A percentile compares a stretch with the other conserved stretches of the same genome.
Evolutionary conservation across 1,284 basidiomycete species (phyloP).

Genomic region (Apiotrichum sp.): DNA sequence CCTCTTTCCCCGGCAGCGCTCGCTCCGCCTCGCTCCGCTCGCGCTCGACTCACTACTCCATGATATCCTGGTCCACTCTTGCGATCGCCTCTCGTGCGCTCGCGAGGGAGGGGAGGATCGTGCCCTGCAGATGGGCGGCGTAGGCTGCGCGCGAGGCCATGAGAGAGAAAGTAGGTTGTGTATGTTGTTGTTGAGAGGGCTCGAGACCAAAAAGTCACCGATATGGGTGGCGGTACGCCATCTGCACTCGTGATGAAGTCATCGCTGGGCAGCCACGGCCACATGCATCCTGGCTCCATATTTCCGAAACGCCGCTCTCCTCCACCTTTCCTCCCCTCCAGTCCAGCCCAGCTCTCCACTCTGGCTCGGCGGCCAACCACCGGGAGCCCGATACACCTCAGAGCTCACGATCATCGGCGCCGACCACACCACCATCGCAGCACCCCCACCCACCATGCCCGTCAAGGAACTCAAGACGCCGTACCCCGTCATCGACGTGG

Average conservation of each 20-base stretch:
- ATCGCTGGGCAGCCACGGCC: not conserved
- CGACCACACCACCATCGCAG: not conserved
- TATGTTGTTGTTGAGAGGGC: too few species aligned
- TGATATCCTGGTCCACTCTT: constrained; percentile 19
- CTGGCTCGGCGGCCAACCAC: not conserved
- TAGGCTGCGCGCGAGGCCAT: constrained; percentile 9
- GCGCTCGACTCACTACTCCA: constrained; percentile 23
- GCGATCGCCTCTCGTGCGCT: constrained; percentile 14
- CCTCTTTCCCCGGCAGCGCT: too few species aligned
- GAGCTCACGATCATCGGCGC: not conserved
- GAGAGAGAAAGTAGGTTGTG: not conserved
- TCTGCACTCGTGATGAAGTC: not conserved
- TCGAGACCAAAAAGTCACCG: too few species aligned
- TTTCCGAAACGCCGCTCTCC: too few species aligned
- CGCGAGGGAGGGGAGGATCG: constrained; percentile 18
- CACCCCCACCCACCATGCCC: constrained; percentile 52
- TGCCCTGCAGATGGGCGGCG: constrained; percentile 11
- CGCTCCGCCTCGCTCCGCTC: too few species aligned
- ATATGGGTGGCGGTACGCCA: too few species aligned
- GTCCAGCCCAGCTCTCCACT: too few species aligned
- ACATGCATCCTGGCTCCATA: not conserved
- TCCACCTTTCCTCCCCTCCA: too few species aligned
- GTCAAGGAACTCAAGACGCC: constrained; percentile 63
- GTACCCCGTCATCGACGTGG: constrained; percentile 81
- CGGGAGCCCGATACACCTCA: not conserved